Conservation (phyloP, 106 monocot genomes). For the Dendrobium huoshanense region DNA sequence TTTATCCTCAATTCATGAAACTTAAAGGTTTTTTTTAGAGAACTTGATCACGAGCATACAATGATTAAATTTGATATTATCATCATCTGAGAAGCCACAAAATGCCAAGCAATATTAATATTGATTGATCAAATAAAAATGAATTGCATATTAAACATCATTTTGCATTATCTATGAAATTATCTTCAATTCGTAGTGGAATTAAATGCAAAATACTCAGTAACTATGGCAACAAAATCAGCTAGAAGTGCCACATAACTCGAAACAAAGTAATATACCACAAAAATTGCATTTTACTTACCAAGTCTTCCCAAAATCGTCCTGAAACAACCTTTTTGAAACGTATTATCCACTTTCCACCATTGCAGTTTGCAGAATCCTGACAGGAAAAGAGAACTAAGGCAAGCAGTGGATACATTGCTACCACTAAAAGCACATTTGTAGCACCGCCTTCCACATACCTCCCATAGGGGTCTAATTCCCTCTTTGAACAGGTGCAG, state of each 20-base stretch:
- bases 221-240: neutral
- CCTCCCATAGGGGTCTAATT: constrained; percentile 96
- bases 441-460: constrained; percentile 14
- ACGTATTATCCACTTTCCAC: constrained; percentile 85
- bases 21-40: neutral
- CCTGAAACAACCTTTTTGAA: constrained; percentile 92
- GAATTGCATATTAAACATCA: neutral
- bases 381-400: neutral
- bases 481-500: constrained; percentile 96
- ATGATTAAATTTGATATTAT: neutral
- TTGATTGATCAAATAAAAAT: neutral
- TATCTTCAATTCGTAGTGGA: neutral
- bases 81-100: neutral
- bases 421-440: neutral
- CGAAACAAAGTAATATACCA: neutral
- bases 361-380: constrained; percentile 27
- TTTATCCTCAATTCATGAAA: neutral
- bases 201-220: neutral
- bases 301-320: constrained; percentile 97
- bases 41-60: neutral
- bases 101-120: neutral
- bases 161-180: neutral
- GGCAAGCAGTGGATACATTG: neutral
- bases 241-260: neutral
- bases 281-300: constrained; percentile 19